A percentile compares a stretch with the other conserved stretches of the same genome.
Conservation (phyloP, 2,329 filamentous ascomycete species). For the Cordyceps fumosorosea region DNA sequence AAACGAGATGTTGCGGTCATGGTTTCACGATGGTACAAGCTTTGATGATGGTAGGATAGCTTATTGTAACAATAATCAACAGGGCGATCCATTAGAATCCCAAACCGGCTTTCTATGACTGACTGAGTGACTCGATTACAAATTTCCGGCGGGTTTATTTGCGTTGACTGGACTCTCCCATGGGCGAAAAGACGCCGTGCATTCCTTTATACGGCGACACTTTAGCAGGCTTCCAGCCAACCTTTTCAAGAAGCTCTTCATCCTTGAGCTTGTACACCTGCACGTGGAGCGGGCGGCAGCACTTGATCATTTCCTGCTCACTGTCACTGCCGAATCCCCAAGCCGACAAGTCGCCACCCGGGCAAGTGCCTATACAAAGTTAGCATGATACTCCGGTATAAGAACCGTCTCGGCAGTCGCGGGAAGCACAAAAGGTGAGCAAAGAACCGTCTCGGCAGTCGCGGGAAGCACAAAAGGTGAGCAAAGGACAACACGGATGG, state of each 20-base stretch:
- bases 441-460: background rate
- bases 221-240: slow-evolving; percentile 57
- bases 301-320: slow-evolving; percentile 61
- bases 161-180: slow-evolving; percentile 18
- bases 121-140: background rate
- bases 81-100: slow-evolving; percentile 9
- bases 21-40: background rate
- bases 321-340: slow-evolving; percentile 71
- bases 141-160: background rate
- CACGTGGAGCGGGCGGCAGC: slow-evolving; percentile 67
- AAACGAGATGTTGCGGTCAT: background rate
- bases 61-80: slow-evolving; percentile 12
- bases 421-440: background rate
- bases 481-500: background rate
- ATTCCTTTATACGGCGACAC: slow-evolving; percentile 55
- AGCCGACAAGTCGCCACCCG: slow-evolving; percentile 72
- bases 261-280: slow-evolving; percentile 62
- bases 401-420: background rate
- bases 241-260: slow-evolving; percentile 38
- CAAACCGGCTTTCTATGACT: background rate
- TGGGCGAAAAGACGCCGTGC: slow-evolving; percentile 49
- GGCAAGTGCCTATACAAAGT: slow-evolving; percentile 54
- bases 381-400: slow-evolving; percentile 22
- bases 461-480: background rate
- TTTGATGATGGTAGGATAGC: slow-evolving; percentile 13